A percentile compares a stretch with the other conserved stretches of the same genome.
Conservation (phyloP, 352 stramenopile species). For the Globisporangium iwayamae region DNA sequence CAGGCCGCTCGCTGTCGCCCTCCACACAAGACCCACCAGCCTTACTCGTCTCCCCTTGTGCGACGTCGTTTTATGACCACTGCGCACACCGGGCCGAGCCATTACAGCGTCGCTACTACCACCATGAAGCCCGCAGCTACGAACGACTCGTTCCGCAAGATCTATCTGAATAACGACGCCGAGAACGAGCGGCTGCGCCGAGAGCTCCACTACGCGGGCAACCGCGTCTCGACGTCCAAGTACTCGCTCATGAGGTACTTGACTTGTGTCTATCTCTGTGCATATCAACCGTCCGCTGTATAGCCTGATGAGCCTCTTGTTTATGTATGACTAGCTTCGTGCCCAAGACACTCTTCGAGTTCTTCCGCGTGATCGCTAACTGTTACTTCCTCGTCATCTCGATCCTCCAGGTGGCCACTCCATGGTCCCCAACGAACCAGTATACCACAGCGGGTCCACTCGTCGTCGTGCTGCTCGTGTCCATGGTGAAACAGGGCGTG, state of each 20-base stretch:
- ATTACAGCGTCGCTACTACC: not conserved
- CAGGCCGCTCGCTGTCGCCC: no score
- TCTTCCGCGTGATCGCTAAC: constrained; percentile 94
- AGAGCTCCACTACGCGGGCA: constrained; percentile 46
- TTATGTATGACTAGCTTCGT: constrained; percentile 77
- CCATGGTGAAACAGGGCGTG: constrained; percentile 73
- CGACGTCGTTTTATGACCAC: constrained; percentile 5
- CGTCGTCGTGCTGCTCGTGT: constrained; percentile 68
- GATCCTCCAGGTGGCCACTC: constrained; percentile 83
- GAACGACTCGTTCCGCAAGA: constrained; percentile 38
- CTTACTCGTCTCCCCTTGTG: not conserved
- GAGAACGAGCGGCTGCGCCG: constrained; percentile 56
- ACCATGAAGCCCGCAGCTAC: not conserved
- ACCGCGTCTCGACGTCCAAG: constrained; percentile 88
- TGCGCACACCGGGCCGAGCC: not conserved
- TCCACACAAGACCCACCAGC: no score
- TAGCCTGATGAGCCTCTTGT: not conserved
- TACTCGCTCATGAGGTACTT: constrained; percentile 85
- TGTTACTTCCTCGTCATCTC: constrained; percentile 95
- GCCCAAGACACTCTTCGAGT: constrained; percentile 91
- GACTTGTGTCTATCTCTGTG: not conserved
- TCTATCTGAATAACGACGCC: constrained; percentile 55
- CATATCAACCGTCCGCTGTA: no score
- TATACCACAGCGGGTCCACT: constrained; percentile 76
- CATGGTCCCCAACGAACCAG: constrained; percentile 69